Base-by-base conservation (phyloP, 2,329 filamentous ascomycete species). In the Curvularia sp. region DNA sequence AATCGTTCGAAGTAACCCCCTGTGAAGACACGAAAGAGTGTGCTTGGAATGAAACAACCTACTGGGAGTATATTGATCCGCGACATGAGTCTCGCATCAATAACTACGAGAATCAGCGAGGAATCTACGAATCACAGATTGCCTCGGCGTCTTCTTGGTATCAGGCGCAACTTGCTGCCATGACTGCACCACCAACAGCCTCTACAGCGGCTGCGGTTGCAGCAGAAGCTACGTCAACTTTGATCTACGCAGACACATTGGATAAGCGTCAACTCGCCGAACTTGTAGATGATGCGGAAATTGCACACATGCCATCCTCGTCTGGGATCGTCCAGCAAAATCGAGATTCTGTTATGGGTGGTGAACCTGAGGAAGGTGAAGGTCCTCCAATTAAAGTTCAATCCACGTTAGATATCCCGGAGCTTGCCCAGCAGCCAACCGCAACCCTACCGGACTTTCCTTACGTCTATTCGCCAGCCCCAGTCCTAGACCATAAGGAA, bases 1-100 rank as follows among this genome's bases (percentile, higher is more conserved):
- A 90, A 67, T 80, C 81, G 0, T 83, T 85, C 64, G 80, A 80
- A 54, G 78, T 83, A 38, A 74, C 84, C 0, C 71, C 79, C 0
- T 87, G 74, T 69, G 79, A 71, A 69, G 80, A 70, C 65, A 74
- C 42, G 53, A 77, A 75, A 50, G 63, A 73, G 47, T 77, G 78
- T 49, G 78, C 76, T 19, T 81, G 80, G 80, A 75, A 82, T 67
- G 73, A 83, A 60, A 77, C 80, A n/a, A 60, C 70, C 13, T 83
- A 80, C 71, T 68, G 74, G 53, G 73, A 77, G 13, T 71, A 63
- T 4, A 69, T 82, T 8, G 76, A 79, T 49, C 74, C 78, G 1
- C 60, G 67, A 21, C 67, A 71, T 18, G 72, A 75, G 9, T 61
- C 59, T 23, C 68, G 74, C 7, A 39, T 71, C 15, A 30, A 69